Base-by-base conservation (phyloP, 2,329 filamentous ascomycete genomes). In the Anthostomella pinea region DNA sequence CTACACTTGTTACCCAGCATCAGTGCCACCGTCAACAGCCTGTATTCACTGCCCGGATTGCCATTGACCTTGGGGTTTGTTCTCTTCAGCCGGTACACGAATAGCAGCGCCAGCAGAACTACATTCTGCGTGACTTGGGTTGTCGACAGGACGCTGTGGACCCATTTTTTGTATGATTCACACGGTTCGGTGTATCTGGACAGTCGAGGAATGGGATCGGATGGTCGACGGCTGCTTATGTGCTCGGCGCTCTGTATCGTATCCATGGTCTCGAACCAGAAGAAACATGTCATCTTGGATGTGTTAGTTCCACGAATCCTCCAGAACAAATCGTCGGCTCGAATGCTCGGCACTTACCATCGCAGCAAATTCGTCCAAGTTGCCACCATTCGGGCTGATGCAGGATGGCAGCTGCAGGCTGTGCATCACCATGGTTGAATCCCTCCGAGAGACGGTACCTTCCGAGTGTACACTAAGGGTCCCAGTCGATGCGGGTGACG, bases 1-100 rank as follows among this genome's bases (percentile, higher is more conserved):
- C 57, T 63, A 87, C 83, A 98, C 69, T 98, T 98, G 64, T 98
- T 98, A 44, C 90, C 91, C 41, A 98, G 73, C 93, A 98, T 98
- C 49, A 98, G 69, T 16, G 93, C 93, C 31, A 97, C 90, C 0
- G 93, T 97, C 55, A 97, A 72, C 16, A 98, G 70, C 13, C 93
- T 76, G 58, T 93, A 97, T 61, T 97, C 93, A 61, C 93, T 98
- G 5, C 93, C 93, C 15, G 83, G 83, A 54, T 91, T 91, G 25
- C 93, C 93, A 58, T 90, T 88, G 13, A 97, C 91, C 3, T 76
- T 80, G 0, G 89, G 87, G 52, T 95, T 97, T 46, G 85, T 83
- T 60, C 84, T 87, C 69, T 97, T 97, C 46, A 98, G 66, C 30
- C 91, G 78, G 64, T 96, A 94, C 48, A 98, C 86, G 68, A 97